Evolutionary conservation across 441 rosid genomes (phyloP), one percentile per base, ranked within the genome.

Genomic region (Mallotus japonicus): DNA sequence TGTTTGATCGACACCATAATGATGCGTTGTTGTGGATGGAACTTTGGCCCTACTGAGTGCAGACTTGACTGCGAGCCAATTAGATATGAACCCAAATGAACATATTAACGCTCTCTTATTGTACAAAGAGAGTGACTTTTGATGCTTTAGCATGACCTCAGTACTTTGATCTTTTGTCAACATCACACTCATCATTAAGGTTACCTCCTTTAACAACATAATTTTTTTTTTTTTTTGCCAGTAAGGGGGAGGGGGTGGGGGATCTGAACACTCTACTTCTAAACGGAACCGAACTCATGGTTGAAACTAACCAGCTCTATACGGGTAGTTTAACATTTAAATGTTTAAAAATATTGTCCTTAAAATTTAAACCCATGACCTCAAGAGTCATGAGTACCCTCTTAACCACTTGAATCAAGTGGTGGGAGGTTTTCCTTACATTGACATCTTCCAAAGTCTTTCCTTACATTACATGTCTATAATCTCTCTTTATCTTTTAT

Each of bases 111-210:
- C 1, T 17, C 64, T 64, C 19, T n/a, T 13, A 51, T 17, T 54
- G 7, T 54, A 12, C 16, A 44, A 73, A 65, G 57, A 16, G 65
- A 46, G 12, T 32, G 63, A 64, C 8, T 42, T 42, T 40, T 24
- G 40, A 73, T 32, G 5, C 13, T 15, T 46, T 16, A 46, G 57
- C 57, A 46, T 8, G 65, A 65, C 14, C 34, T 19, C 32, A 22
- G 15, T 56, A 53, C 53, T 56, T 65, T 24, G 19, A 44, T 56
- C 37, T 73, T 50, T 60, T 53, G 73, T 68, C 77, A 74, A 68
- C 73, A 60, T 74, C 62, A 53, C 37, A 61, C 51, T 24, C 71
- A 65, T 73, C 65, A 65, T 57, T 50, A 32, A 37, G 66, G 42
- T 55, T 56, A 53, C 75, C 62, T 22, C 32, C 62, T 72, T 72